Evolutionary conservation across 192 early-diverging fungal species (phyloP), one percentile per base, ranked within the genome.

Genomic region (Dissophora ornata): DNA sequence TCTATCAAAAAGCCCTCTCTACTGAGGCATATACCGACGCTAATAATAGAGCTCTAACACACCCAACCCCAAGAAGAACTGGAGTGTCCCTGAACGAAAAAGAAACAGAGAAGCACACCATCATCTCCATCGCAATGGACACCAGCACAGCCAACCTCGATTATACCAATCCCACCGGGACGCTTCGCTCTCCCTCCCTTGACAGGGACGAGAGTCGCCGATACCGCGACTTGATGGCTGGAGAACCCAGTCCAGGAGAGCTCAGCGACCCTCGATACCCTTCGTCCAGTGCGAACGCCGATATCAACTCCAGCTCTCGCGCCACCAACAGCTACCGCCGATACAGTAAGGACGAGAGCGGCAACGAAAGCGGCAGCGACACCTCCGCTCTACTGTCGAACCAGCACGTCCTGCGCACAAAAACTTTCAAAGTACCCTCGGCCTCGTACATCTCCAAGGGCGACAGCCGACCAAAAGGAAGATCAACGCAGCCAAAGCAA

Each of bases 291-390:
- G 25, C 49, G 6, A 19, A 33, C 16, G n/a, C 3, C 60, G 13
- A 34, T 40, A 44, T 22, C 26, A 42, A 57, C 44, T 26, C 28
- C 7, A 22, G n/a, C n/a, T n/a, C n/a, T n/a, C n/a, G 22, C 26
- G 25, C 44, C 34, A 38, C 16, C 33, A 66, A 47, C 19, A 42
- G 62, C 29, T 54, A 61, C 29, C 57, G 28, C 24, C 50, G 53
- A 36, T 77, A 77, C 40, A 77, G 64, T 22, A 52, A 62, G 30
- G 60, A 36, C 19, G 54, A 63, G 21, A 71, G 54, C 24, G 65
- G 58, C 28, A 48, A 67, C 13, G 73, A 51, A 9, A 77, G 73
- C 34, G 65, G 64, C 30, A 77, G 65, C 40, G 73, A 77, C 38
- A 77, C 58, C n/a, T 65, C 73, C 3, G 73, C 63, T 8, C 19